Evolutionary conservation across 1,284 basidiomycete genomes (phyloP).

Genomic region (Trichosporon sp.): DNA sequence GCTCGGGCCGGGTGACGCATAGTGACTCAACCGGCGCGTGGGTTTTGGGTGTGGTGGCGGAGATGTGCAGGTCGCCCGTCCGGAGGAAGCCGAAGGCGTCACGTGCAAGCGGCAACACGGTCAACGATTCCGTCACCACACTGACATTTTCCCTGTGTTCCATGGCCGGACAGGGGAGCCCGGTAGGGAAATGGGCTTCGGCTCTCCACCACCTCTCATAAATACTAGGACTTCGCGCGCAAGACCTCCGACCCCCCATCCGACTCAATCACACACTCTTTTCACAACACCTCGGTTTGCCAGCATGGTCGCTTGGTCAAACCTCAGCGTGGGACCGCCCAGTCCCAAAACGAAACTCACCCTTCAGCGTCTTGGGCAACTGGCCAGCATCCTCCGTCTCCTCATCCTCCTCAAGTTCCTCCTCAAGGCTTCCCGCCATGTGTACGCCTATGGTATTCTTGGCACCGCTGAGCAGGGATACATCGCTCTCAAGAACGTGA

Average conservation of each 20-base stretch:
- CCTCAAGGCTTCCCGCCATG: slow-evolving; percentile 61
- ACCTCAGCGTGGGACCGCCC: slow-evolving; percentile 23
- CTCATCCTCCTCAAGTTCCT: slow-evolving; percentile 33
- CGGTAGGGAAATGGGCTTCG: background rate
- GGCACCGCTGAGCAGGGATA: slow-evolving; percentile 43
- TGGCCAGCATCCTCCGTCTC: slow-evolving; percentile 29
- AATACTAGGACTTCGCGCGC: slow-evolving; percentile 8
- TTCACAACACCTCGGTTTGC: background rate
- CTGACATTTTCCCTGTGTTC: background rate
- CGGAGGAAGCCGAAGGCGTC: slow-evolving; percentile 4
- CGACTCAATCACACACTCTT: slow-evolving; percentile 13
- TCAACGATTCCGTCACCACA: slow-evolving; percentile 10
- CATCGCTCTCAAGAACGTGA: slow-evolving; percentile 40
- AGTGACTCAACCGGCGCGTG: background rate
- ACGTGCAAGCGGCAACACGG: slow-evolving; percentile 6
- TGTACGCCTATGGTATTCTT: slow-evolving; percentile 70
- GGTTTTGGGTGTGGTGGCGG: no score
- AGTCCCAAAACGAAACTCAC: slow-evolving; percentile 25
- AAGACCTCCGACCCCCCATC: background rate
- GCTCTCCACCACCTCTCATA: slow-evolving; percentile 17
- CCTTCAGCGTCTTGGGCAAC: slow-evolving; percentile 25
- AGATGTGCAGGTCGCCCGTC: slow-evolving; percentile 1
- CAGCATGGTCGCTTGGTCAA: slow-evolving; percentile 31
- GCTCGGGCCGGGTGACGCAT: background rate
- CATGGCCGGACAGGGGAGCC: slow-evolving; percentile 6